Conservation (phyloP, 2,329 filamentous ascomycete species). For the Leptographium radiaticola region DNA sequence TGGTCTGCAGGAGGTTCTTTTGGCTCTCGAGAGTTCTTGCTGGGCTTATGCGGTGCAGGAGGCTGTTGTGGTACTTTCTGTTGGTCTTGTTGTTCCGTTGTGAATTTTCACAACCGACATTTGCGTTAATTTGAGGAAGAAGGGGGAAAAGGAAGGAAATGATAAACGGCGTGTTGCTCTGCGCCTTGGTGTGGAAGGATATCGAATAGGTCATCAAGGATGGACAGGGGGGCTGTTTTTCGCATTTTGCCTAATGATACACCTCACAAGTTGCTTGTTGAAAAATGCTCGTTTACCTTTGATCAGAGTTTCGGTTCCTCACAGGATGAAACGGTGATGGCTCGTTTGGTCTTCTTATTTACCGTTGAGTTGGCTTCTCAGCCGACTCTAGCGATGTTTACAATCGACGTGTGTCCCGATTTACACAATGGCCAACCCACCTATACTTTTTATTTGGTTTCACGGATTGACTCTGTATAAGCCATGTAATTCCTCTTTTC, state of each 20-base stretch:
- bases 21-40: background rate
- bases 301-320: background rate
- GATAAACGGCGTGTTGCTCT: background rate
- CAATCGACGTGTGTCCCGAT: too few species aligned
- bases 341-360: too few species aligned
- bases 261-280: background rate
- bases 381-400: too few species aligned
- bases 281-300: background rate
- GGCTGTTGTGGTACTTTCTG: background rate
- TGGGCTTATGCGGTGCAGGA: background rate
- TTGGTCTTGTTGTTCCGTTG: background rate
- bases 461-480: background rate
- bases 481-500: slow-evolving; percentile 3
- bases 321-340: too few species aligned
- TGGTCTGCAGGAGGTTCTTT: background rate
- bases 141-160: background rate
- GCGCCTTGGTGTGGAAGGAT: background rate
- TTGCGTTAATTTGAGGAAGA: background rate
- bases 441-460: background rate
- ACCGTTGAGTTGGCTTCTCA: too few species aligned
- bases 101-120: background rate
- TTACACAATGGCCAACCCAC: background rate
- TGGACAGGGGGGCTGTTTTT: background rate
- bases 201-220: background rate
- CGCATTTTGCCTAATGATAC: background rate